A percentile compares a stretch with the other conserved stretches of the same genome.
These are phyloP conservation scores for Guillardia theta DNA, from an alignment of 78 protist species.

Conservation along the genomic window DNA sequence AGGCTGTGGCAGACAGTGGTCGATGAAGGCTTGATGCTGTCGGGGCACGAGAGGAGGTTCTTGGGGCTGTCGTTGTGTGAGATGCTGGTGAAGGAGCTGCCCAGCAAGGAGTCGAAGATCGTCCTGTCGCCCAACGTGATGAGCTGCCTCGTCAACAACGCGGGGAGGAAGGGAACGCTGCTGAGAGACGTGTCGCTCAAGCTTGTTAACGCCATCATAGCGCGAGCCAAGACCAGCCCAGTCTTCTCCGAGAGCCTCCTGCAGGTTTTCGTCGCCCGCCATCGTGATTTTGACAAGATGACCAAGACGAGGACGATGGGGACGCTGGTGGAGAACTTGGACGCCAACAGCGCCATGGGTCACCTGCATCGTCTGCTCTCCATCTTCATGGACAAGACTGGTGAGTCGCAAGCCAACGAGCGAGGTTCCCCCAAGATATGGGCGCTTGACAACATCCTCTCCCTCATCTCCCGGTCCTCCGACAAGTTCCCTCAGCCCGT, in stretches of 20 bases:
- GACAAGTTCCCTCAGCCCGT: too few relatives aligned
- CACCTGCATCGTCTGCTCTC: background rate
- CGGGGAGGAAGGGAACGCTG: too few relatives aligned
- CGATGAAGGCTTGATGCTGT: background rate
- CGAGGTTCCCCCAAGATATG: too few relatives aligned
- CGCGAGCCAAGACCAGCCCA: background rate
- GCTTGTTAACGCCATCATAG: background rate
- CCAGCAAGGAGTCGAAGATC: too few relatives aligned
- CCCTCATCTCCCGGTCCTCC: too few relatives aligned
- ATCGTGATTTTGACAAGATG: background rate
- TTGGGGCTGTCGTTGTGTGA: background rate
- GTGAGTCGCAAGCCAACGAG: too few relatives aligned
- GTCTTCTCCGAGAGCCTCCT: too few relatives aligned
- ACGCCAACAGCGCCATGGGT: background rate
- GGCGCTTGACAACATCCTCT: too few relatives aligned
- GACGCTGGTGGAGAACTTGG: background rate
- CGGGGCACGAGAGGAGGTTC: slow-evolving; percentile 18
- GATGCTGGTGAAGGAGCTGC: background rate
- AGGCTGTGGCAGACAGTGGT: too few relatives aligned
- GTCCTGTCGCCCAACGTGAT: too few relatives aligned
- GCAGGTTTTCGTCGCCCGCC: background rate
- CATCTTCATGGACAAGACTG: background rate
- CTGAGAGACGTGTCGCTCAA: too few relatives aligned
- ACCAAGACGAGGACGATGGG: background rate
- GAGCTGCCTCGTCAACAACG: too few relatives aligned